Evolutionary conservation across 176 grass and related monocot species (phyloP), one percentile per base, ranked within the genome.

Genomic region (maize (Zea mays)): DNA sequence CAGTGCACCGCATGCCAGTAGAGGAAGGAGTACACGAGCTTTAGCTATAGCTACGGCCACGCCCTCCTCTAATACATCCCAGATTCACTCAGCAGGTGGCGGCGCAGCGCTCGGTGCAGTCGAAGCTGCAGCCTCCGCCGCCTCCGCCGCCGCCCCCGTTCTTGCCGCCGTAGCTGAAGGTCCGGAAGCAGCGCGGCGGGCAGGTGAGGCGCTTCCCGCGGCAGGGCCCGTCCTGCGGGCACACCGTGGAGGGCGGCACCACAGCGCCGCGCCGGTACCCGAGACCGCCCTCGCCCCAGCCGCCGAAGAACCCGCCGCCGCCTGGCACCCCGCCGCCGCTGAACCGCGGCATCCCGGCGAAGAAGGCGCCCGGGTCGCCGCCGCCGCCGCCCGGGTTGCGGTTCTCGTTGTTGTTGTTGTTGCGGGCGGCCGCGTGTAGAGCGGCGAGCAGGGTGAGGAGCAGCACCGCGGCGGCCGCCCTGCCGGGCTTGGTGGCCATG

Each of bases 51-150:
- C 37, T 38, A 38, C 37, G 37, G 37, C 37, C 37, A 38, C 37
- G 37, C 37, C 37, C 4, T 38, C 37, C 4, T 38, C 37, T 2
- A 4, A 38, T 38, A n/a, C n/a, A n/a, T n/a, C n/a, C n/a, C n/a
- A n/a, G 37, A 38, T 38, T 38, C 37, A 38, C 54, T 84, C 34
- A 84, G 57, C 90, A 93, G 87, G 70, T 37, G 7, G 77, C 90
- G 49, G 60, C 38, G 90, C 90, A 93, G 9, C 71, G 65, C 41
- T n/a, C n/a, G n/a, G 20, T 62, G 14, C 90, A 93, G 57, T 93
- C 90, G 71, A 93, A 87, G 62, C 19, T 87, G 81, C 90, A 93
- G 0, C 90, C 81, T 0, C 90, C 90, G 62, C 90, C 77, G 16
- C 86, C 90, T 0, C 90, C 90, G 0, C 84, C 90, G n/a, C 87